Base-by-base conservation (phyloP, 2,329 filamentous ascomycete genomes). In the Monosporascus sp. region DNA sequence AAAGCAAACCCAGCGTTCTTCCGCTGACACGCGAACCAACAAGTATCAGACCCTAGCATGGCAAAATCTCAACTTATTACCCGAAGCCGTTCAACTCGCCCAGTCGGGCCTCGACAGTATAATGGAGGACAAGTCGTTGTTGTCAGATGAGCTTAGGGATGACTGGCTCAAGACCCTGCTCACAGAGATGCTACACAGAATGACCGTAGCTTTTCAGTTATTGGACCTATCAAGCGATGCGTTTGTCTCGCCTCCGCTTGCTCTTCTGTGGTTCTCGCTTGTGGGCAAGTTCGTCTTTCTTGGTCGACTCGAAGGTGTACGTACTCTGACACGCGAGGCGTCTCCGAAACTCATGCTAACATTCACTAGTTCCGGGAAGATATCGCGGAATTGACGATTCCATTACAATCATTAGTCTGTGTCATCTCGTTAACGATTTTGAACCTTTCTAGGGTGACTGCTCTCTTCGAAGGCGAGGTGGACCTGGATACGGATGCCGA, bases 221-320 rank as follows among this genome's bases (percentile, higher is more conserved):
- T 71, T 91, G 36, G 85, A 88, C 58, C 72, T 81, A 47, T 78
- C 80, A 49, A 69, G 75, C 38, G 72, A 73, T 19, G 70, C 76
- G 47, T 81, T 89, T 61, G 76, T 84, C 14, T 75, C 83, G 17
- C 77, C 82, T 19, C 73, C 79, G 16, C 69, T 85, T 7, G 76
- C 91, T 19, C 73, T 82, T 40, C 77, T 82, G 58, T 96, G 91
- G 91, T 91, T 92, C 62, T 73, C 79, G n/a, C 73, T 92, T 49
- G 85, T 92, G 77, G 76, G 80, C 43, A 76, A 82, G 16, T 85
- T 83, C 63, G 74, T 72, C 49, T 96, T 95, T 65, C 80, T 97
- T 58, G 82, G 87, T 53, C 74, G 77, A 9, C 76, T 92, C 48
- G 71, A 77, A 55, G 73, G 76, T 50, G 81, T 86, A 71, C 72